Base-by-base conservation (phyloP, 1,139 yeast species). In the Hansenula sp. region DNA sequence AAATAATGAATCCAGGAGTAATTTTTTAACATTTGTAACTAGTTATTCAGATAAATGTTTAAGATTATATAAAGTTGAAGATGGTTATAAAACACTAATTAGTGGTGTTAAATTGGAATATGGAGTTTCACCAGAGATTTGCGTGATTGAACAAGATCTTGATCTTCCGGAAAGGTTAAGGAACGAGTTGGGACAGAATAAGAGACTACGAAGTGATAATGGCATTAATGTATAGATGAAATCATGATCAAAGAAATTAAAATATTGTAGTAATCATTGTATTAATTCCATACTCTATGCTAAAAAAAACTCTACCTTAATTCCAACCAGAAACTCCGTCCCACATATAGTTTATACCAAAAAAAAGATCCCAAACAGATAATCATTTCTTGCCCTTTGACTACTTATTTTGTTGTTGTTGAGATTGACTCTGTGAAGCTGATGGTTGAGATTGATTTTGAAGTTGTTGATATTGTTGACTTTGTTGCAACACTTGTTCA, bases 401-500 rank as follows among this genome's bases (percentile, higher is more conserved):
- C n/a, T n/a, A n/a, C n/a, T n/a, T n/a, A n/a, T n/a, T n/a, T n/a
- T n/a, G n/a, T n/a, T n/a, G n/a, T n/a, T n/a, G n/a, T n/a, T n/a
- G n/a, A n/a, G n/a, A n/a, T n/a, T n/a, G n/a, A n/a, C n/a, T n/a
- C n/a, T n/a, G n/a, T n/a, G n/a, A n/a, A n/a, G n/a, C n/a, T n/a
- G n/a, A n/a, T n/a, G n/a, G n/a, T n/a, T n/a, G n/a, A n/a, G 29
- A 5, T 12, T 16, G 20, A 14, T 29, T 16, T 16, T 8, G 18
- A 17, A 17, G 29, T 12, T 18, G 29, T 21, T 31, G 11, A 10
- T 20, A 18, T 5, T 20, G 33, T 7, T 31, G 33, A 3, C 10
- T 9, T 14, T 20, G 26, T 14, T 31, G 26, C 4, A 33, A 1
- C 24, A 25, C 29, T 17, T 43, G 18, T 38, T 42, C 46, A 3